Evolutionary conservation across 306 rosid genomes (phyloP), one percentile per base, ranked within the genome.

Genomic region (Vigna angularis): DNA sequence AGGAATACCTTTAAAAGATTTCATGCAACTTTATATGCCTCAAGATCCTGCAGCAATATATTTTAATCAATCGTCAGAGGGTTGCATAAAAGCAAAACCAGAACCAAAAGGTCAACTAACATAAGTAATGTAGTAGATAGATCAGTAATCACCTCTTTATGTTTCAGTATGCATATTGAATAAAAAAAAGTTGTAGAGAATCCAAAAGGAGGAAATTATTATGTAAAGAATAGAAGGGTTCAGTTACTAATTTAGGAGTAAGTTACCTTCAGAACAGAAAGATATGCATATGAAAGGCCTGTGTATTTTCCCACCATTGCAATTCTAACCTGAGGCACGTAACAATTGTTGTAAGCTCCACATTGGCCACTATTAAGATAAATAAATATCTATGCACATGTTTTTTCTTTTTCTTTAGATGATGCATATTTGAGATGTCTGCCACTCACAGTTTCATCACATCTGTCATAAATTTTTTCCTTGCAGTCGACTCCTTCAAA

Each of bases 301-400:
- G 99, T 93, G 78, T 95, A 95, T 78, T 95, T 95, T 81, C 99
- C 99, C 50, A 95, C 98, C 90, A 95, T 89, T 50, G 97, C n/a
- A n/a, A n/a, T n/a, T n/a, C n/a, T n/a, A n/a, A n/a, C n/a, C n/a
- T n/a, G n/a, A n/a, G n/a, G n/a, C n/a, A n/a, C n/a, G n/a, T n/a
- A n/a, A n/a, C n/a, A n/a, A n/a, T n/a, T n/a, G n/a, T n/a, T n/a
- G n/a, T n/a, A n/a, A n/a, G n/a, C n/a, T n/a, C n/a, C n/a, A n/a
- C n/a, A n/a, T n/a, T n/a, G n/a, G n/a, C n/a, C n/a, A n/a, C n/a
- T n/a, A n/a, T n/a, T n/a, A n/a, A n/a, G n/a, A n/a, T n/a, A n/a
- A n/a, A n/a, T n/a, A n/a, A n/a, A n/a, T n/a, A n/a, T n/a, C n/a
- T n/a, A n/a, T n/a, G n/a, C n/a, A n/a, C n/a, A n/a, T n/a, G n/a